Evolutionary conservation across 2,329 filamentous ascomycete species (phyloP), one percentile per base, ranked within the genome.

Genomic region (Ophiocordyceps polyrhachis-furcata): DNA sequence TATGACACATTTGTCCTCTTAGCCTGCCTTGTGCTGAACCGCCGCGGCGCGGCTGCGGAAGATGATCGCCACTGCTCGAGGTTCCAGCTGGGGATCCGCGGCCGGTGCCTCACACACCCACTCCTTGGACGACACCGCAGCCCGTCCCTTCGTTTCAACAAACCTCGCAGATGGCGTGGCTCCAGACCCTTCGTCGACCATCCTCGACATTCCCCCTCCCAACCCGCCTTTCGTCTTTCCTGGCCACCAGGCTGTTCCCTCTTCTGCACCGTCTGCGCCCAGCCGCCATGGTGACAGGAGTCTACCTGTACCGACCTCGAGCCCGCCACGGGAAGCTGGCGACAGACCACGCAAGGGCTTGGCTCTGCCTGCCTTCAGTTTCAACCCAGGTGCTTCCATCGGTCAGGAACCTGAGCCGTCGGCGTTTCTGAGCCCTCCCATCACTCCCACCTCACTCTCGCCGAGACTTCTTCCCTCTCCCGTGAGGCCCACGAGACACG

Each of bases 161-260:
- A 52, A 55, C 45, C 47, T 48, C 25, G 29, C 40, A 11, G 37
- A 29, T 14, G 21, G 7, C 12, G 25, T 41, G 23, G 25, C 32
- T 19, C 38, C 43, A 13, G 44, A 55, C 14, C 32, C 46, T 1
- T 47, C 44, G 8, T 38, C 45, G 11, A 41, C 40, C n/a, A 46
- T 43, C 21, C 43, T 47, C 43, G 48, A 52, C 28, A 41, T 51
- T 11, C 70, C 72, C 44, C 66, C 65, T 43, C 76, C 76, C 42
- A 81, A 81, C 44, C 77, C 79, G 28, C 70, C 70, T 6, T 82
- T 82, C 53, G 68, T 76, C 46, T 82, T 82, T 52, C 79, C 78
- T 1, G 60, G 66, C 20, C 60, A 64, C 41, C 61, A 68, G 8
- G 57, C 69, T 1, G 63, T 53, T 3, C 49, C 71, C 7, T 62